Conservation (phyloP, 768 basidiomycete species). For the Lactarius hengduanensis region DNA sequence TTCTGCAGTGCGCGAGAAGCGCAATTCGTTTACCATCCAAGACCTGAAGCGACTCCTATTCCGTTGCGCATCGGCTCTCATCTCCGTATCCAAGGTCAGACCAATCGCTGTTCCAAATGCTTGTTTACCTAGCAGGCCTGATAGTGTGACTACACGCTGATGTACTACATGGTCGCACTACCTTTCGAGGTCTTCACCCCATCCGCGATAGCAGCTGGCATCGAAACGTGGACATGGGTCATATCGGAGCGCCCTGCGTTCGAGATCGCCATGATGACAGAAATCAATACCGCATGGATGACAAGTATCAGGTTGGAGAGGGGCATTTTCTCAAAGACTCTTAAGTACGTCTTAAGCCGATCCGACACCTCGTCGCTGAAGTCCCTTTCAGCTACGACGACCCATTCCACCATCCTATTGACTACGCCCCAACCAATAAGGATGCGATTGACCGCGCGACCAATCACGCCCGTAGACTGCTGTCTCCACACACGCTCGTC, state of each 20-base stretch:
- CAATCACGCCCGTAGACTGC: conserved; percentile 65
- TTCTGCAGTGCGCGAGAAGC: conserved; percentile 67
- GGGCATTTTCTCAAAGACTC: conserved; percentile 77
- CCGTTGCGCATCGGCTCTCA: conserved; percentile 78
- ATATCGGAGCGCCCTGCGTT: conserved; percentile 80
- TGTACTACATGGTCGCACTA: conserved; percentile 82
- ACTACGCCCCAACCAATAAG: conserved; percentile 90
- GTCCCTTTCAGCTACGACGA: conserved; percentile 66
- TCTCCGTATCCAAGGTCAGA: conserved; percentile 62
- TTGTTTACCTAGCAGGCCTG: neutral
- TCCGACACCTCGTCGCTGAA: conserved; percentile 19
- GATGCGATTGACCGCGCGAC: conserved; percentile 73
- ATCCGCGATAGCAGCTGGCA: conserved; percentile 77
- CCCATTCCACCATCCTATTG: conserved; percentile 82
- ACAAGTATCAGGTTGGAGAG: conserved; percentile 71
- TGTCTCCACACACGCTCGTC: conserved; percentile 81
- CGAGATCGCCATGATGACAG: conserved; percentile 82
- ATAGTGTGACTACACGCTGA: conserved; percentile 80
- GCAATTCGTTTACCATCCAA: conserved; percentile 69
- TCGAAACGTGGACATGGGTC: conserved; percentile 97
- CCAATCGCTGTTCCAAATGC: neutral
- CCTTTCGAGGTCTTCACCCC: conserved; percentile 92
- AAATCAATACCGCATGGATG: conserved; percentile 86
- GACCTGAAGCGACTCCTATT: conserved; percentile 86
- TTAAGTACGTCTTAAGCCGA: conserved; percentile 59